Conservation (phyloP, 163 green algal species). For the Scenedesmus sp. region DNA sequence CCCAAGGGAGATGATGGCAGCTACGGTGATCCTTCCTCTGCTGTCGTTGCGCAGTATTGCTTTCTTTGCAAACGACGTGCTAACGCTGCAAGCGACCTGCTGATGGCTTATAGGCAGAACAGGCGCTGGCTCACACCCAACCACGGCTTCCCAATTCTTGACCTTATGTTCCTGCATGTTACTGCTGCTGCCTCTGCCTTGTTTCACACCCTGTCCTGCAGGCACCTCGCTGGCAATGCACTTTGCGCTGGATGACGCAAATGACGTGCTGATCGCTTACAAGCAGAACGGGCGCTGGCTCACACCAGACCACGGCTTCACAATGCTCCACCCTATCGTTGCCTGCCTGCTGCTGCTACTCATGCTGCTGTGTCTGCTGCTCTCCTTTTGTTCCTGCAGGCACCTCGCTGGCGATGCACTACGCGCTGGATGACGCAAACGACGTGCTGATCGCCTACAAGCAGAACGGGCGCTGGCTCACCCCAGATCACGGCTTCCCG, state of each 20-base stretch:
- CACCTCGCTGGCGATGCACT: constrained; percentile 82
- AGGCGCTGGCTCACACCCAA: constrained; percentile 87
- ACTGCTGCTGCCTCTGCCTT: neutral
- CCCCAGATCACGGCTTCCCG: constrained; percentile 96
- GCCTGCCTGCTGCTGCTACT: too few relatives aligned
- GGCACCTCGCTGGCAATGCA: constrained; percentile 68
- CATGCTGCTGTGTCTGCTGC: neutral
- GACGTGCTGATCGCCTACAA: constrained; percentile 97
- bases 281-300: constrained; percentile 87
- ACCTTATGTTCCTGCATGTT: neutral
- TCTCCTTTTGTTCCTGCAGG: constrained; percentile 28
- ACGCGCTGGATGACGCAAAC: constrained; percentile 88
- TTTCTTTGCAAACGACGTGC: too few relatives aligned
- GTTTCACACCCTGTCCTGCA: neutral
- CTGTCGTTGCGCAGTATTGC: neutral
- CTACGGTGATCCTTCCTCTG: constrained; percentile 68
- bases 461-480: constrained; percentile 82
- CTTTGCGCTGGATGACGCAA: constrained; percentile 87
- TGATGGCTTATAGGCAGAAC: constrained; percentile 93
- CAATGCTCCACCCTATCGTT: too few relatives aligned
- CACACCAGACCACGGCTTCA: constrained; percentile 52
- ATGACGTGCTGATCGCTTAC: constrained; percentile 95
- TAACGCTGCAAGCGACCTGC: constrained; percentile 79
- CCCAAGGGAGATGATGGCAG: constrained; percentile 84
- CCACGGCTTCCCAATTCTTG: constrained; percentile 90